phyloP scores from a whole-genome alignment of 2,329 filamentous ascomycete genomes.

The Trichothecium roseum region DNA sequence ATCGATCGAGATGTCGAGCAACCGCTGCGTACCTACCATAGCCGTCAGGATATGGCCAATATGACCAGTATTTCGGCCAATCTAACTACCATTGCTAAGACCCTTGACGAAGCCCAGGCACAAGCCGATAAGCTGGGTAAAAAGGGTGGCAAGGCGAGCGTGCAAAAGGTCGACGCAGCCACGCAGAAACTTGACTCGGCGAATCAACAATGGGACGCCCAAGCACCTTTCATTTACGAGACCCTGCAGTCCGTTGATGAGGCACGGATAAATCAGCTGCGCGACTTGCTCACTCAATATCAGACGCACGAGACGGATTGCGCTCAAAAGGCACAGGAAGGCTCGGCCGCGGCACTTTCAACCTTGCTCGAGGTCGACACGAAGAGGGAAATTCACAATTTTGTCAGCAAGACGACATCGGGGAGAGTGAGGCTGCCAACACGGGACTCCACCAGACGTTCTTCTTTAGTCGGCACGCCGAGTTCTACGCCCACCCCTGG shows the following conservation, averaged over 20 bases:
- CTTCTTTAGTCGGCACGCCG: slow-evolving; percentile 21
- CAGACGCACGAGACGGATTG: slow-evolving; percentile 88
- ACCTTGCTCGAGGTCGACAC: slow-evolving; percentile 80
- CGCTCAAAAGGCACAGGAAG: slow-evolving; percentile 63
- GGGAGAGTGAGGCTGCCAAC: slow-evolving; percentile 27
- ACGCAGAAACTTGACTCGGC: slow-evolving; percentile 64
- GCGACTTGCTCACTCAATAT: slow-evolving; percentile 84
- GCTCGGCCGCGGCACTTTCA: slow-evolving; percentile 71
- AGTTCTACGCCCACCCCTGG: slow-evolving; percentile 14
- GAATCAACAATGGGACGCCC: slow-evolving; percentile 82
- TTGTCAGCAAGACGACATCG: slow-evolving; percentile 35
- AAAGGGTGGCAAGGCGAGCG: slow-evolving; percentile 67
- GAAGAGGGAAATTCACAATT: slow-evolving; percentile 73
- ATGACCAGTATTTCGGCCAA: slow-evolving; percentile 77
- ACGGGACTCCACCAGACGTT: slow-evolving; percentile 29
- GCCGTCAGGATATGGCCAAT: slow-evolving; percentile 66
- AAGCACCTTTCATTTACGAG: slow-evolving; percentile 92
- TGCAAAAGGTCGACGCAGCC: slow-evolving; percentile 68
- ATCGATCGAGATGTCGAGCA: slow-evolving; percentile 84
- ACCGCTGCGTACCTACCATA: slow-evolving; percentile 67
- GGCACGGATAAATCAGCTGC: slow-evolving; percentile 75
- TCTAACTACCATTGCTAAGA: slow-evolving; percentile 68
- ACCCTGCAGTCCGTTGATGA: slow-evolving; percentile 86
- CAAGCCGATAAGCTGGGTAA: slow-evolving; percentile 74
- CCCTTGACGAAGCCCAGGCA: slow-evolving; percentile 74